Evolutionary conservation across 352 stramenopile species (phyloP).

Genomic region (Phytophthora pini): DNA sequence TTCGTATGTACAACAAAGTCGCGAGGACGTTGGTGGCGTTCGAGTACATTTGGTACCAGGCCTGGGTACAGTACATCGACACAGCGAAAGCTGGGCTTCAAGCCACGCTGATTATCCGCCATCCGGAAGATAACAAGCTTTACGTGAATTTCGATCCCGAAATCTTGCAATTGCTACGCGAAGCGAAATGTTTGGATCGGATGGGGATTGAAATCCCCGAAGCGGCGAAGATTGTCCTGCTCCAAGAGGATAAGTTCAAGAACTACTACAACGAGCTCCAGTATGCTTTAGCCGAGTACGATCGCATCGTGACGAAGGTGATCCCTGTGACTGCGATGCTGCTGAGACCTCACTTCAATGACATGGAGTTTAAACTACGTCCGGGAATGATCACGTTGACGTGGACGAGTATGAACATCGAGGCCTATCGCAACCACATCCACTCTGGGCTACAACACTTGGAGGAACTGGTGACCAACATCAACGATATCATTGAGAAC

Average conservation of each 20-base stretch:
- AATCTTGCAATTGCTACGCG: conserved; percentile 97
- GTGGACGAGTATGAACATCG: conserved; percentile 99
- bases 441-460: conserved; percentile 94
- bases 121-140: conserved; percentile 97
- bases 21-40: conserved; percentile 97
- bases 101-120: conserved; percentile 98
- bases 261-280: conserved; percentile 98
- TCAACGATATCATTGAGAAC: conserved; percentile 99
- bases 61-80: conserved; percentile 98
- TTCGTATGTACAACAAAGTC: conserved; percentile 99
- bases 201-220: conserved; percentile 99
- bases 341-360: conserved; percentile 97
- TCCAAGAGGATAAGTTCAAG: conserved; percentile 99
- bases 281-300: conserved; percentile 97
- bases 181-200: conserved; percentile 97
- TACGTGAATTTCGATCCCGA: conserved; percentile 99
- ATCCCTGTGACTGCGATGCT: conserved; percentile 98
- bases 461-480: conserved; percentile 97
- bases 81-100: conserved; percentile 97
- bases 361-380: conserved; percentile 99
- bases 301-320: conserved; percentile 96
- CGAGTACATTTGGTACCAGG: conserved; percentile 99
- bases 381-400: conserved; percentile 99
- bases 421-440: conserved; percentile 96
- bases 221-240: conserved; percentile 97